Conservation (phyloP, 2,329 filamentous ascomycete genomes). For the Endoconidiophora polonica region DNA sequence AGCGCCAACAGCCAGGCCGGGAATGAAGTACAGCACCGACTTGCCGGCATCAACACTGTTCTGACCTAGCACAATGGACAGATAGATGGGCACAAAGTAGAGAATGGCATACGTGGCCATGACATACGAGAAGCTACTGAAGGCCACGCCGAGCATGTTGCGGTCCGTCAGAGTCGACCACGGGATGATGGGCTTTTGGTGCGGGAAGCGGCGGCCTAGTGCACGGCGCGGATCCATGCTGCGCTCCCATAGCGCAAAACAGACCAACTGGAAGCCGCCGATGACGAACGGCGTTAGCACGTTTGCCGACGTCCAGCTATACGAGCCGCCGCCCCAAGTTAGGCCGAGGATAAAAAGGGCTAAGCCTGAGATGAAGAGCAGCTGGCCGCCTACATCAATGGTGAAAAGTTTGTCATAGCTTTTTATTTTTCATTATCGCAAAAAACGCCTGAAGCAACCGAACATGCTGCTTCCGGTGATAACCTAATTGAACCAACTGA, state of each 20-base stretch:
- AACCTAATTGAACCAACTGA: too few relatives aligned
- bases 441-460: too few relatives aligned
- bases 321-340: constrained; percentile 38
- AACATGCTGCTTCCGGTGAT: too few relatives aligned
- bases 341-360: constrained; percentile 37
- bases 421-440: too few relatives aligned
- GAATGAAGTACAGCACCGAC: constrained; percentile 46
- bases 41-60: constrained; percentile 33
- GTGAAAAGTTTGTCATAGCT: background rate
- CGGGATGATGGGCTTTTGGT: constrained; percentile 46
- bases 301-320: constrained; percentile 31
- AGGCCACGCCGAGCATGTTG: constrained; percentile 44
- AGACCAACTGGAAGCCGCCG: constrained; percentile 24
- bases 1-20: constrained; percentile 41
- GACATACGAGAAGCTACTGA: constrained; percentile 43
- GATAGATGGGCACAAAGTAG: constrained; percentile 55
- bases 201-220: constrained; percentile 31
- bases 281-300: constrained; percentile 33
- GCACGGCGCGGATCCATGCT: constrained; percentile 32
- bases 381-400: constrained; percentile 38
- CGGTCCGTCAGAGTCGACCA: constrained; percentile 38
- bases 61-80: constrained; percentile 42
- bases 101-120: constrained; percentile 37
- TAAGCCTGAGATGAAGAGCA: constrained; percentile 38
- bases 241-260: constrained; percentile 35